These are phyloP conservation scores for Cercospora citrullina DNA, from an alignment of 2,329 filamentous ascomycete genomes.

Conservation along the genomic window DNA sequence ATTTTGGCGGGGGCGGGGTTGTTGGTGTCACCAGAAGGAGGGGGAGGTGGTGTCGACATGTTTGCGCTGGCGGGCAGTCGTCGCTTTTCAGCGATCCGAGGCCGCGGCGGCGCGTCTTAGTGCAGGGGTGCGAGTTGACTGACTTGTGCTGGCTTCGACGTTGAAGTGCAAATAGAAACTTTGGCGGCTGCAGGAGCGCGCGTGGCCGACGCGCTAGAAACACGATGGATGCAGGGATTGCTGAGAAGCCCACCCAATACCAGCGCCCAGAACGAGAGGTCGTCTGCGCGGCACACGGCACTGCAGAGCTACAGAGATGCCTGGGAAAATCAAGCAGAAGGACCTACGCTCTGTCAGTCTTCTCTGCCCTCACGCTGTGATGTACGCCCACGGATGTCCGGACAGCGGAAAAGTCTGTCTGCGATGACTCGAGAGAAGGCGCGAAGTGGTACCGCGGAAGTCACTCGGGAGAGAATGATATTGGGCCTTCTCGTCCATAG, in stretches of 20 bases:
- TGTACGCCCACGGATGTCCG: background rate
- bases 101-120: background rate
- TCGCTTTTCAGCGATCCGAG: background rate
- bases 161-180: background rate
- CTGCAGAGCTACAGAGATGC: background rate
- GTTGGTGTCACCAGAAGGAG: conserved; percentile 1
- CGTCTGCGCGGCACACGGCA: background rate
- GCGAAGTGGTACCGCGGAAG: background rate
- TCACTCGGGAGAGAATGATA: background rate
- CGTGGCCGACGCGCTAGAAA: background rate
- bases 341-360: background rate
- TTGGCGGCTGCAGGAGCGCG: background rate
- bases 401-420: background rate
- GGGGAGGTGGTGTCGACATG: background rate
- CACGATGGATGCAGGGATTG: background rate
- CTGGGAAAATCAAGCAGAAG: background rate
- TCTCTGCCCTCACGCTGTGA: background rate
- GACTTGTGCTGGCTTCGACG: background rate
- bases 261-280: background rate
- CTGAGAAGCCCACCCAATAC: background rate
- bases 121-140: background rate
- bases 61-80: background rate
- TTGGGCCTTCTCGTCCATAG: background rate
- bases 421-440: background rate
- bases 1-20: conserved; percentile 8